Base-by-base conservation (phyloP, 192 early-diverging fungal species). In the Backusella macrospora region DNA sequence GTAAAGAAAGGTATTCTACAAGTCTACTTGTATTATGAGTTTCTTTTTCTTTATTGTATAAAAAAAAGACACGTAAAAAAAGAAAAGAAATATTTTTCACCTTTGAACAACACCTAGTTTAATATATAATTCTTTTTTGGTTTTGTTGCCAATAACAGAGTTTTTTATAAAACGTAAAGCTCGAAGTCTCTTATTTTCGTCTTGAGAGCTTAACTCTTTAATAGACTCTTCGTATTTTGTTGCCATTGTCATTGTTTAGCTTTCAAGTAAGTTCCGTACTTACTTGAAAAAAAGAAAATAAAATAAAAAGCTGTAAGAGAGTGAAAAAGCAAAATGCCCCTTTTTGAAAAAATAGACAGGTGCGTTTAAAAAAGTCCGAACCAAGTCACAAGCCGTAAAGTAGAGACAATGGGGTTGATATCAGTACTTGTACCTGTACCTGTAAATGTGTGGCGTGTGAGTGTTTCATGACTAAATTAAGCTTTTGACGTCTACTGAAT, bases 121-220 rank as follows among this genome's bases (percentile, higher is more conserved):
- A 47, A 89, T 83, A 55, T 92, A 95, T 18, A 92, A 80, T 55
- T 88, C 86, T 79, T 95, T 95, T 72, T 93, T 93, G 9, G 90
- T 91, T 65, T 83, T 86, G 73, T 93, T 94, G 65, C 94, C 94
- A 79, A 95, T 95, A 55, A 93, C 86, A 42, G 86, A 81, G 70
- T 95, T 95, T 76, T 93, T 95, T 73, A 95, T 93, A 76, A 89
- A 90, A 13, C 92, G 89, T 8, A 89, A 69, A 26, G 87, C 85
- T 68, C 79, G 84, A 6, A 87, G 76, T 38, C 80, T 78, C 15
- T 82, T 80, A 13, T 65, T 43, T 9, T 81, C 71, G 38, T 89
- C 86, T 38, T 37, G 26, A 18, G 83, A 80, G 45, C 45, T 66
- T 64, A 89, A 62, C 52, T 89, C 84, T 42, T 75, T 71, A 40